Evolutionary conservation across 2,329 filamentous ascomycete species (phyloP), one percentile per base, ranked within the genome.

Genomic region (Penicillium sclerotigenum): DNA sequence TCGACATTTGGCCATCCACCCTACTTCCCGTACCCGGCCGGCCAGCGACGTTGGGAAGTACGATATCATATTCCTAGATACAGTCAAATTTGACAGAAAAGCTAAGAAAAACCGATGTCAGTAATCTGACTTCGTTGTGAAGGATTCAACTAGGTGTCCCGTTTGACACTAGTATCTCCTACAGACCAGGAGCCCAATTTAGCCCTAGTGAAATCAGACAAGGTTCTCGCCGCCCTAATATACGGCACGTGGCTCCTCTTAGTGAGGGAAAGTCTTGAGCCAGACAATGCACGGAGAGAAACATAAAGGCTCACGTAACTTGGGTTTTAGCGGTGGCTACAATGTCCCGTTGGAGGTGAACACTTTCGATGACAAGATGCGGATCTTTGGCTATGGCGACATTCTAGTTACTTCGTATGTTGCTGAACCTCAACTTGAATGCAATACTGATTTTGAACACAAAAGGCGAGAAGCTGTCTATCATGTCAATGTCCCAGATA

Each of bases 91-190:
- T 9, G 13, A 24, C 0, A 31, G 6, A 20, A 22, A n/a, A n/a
- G n/a, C n/a, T n/a, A n/a, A n/a, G n/a, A n/a, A n/a, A n/a, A n/a
- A n/a, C n/a, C n/a, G n/a, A n/a, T n/a, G n/a, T n/a, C n/a, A n/a
- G n/a, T n/a, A n/a, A n/a, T n/a, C n/a, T n/a, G n/a, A 28, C 4
- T 28, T 28, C 26, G 26, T 28, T 28, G 7, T 5, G 6, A 8
- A 8, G 26, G 9, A 28, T 28, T 28, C 7, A 28, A 5, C 7
- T 59, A 89, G 87, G 87, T 41, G 89, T 89, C 38, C 90, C 90
- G 0, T 94, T 94, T 64, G 90, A 95, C 71, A 93, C 90, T 0
- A 89, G 89, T 50, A 94, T 89, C 26, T 92, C 89, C 0, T 95
- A 95, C 75, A 80, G 90, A 49, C 90, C 90, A 3, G 90, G 90